These are phyloP conservation scores for Lipomyces starkeyi DNA, from an alignment of 805 yeast genomes.

Conservation along the genomic window DNA sequence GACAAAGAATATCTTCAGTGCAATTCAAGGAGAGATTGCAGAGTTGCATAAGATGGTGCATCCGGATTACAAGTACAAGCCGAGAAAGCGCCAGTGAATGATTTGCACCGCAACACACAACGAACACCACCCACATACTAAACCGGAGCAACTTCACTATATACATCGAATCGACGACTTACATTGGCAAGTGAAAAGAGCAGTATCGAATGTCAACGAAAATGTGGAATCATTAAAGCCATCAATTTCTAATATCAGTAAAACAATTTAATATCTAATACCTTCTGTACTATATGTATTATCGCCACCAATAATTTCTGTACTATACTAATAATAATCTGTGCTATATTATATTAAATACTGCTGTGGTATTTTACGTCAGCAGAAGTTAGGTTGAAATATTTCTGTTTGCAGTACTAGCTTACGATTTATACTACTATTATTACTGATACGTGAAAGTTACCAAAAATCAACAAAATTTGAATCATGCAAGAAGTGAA, in stretches of 20 bases:
- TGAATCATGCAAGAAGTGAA: too few species aligned
- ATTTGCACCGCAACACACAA: neutral
- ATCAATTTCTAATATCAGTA: neutral
- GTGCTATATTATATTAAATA: neutral
- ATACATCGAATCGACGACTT: neutral
- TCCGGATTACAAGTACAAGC: slow-evolving; percentile 5
- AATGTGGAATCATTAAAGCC: neutral
- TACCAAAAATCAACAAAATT: too few species aligned
- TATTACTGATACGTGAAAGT: too few species aligned
- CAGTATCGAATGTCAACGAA: neutral
- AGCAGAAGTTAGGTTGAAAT: neutral
- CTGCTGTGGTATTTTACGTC: neutral
- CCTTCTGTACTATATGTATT: too few species aligned
- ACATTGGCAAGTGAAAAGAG: neutral
- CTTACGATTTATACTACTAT: too few species aligned
- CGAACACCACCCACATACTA: too few species aligned
- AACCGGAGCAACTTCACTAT: too few species aligned
- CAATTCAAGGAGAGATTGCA: neutral
- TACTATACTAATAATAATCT: neutral
- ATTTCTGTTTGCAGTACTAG: neutral
- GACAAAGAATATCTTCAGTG: neutral
- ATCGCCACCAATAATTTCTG: neutral
- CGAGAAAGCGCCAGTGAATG: neutral
- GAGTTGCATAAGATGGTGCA: neutral
- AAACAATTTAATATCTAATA: neutral